These are phyloP conservation scores for Schwanniomyces sp. DNA, from an alignment of 805 yeast genomes.

Conservation along the genomic window DNA sequence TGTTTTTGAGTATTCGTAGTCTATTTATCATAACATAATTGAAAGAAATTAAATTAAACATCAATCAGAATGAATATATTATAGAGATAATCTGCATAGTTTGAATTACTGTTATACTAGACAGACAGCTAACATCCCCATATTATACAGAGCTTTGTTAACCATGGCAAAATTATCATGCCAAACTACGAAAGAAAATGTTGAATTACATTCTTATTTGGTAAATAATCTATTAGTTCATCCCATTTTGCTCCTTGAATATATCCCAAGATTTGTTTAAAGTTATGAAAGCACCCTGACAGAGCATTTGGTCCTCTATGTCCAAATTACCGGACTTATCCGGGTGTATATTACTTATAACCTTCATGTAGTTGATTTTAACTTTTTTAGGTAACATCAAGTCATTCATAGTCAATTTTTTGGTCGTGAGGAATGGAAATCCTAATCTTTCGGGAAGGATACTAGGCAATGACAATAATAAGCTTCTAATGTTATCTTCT, in stretches of 20 bases:
- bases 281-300: conserved; percentile 81
- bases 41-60: not conserved
- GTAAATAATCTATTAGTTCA: conserved; percentile 3
- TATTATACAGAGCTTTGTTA: no score
- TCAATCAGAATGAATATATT: not conserved
- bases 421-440: conserved; percentile 25
- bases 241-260: conserved; percentile 58
- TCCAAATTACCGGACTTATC: conserved; percentile 72
- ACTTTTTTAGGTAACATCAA: conserved; percentile 88
- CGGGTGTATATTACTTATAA: conserved; percentile 75
- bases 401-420: conserved; percentile 61
- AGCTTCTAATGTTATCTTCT: conserved; percentile 76
- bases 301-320: conserved; percentile 75
- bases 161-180: no score
- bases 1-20: no score
- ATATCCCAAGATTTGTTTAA: conserved; percentile 89
- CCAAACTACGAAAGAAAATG: no score
- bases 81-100: not conserved
- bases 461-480: conserved; percentile 65
- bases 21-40: no score
- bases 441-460: conserved; percentile 50
- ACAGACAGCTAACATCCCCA: no score
- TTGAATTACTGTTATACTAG: no score
- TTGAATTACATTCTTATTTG: no score
- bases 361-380: conserved; percentile 79